Evolutionary conservation across 148 eudicot genomes (phyloP), one percentile per base, ranked within the genome.

Genomic region (Spergularia bocconei): DNA sequence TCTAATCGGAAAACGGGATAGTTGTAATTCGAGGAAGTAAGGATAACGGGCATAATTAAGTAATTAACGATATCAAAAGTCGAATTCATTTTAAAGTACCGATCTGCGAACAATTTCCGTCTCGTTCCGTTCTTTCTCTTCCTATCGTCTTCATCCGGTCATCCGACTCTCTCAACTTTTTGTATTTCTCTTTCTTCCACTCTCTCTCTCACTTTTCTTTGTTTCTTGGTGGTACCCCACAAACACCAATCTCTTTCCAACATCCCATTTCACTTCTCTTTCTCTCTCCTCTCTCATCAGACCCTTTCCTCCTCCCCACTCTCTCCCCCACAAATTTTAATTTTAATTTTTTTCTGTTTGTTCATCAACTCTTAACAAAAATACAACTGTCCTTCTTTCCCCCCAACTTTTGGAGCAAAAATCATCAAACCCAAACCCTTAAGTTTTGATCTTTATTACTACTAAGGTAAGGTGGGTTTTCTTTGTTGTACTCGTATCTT

Each of bases 381-480:
- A 13, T 10, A 21, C 17, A 17, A 54, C 60, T 38, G 53, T 72
- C 33, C 67, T 78, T 74, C 60, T 70, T 29, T 29, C 36, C 36
- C 36, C 36, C 36, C 36, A 74, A 54, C 70, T 51, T 79, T 56
- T 77, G n/a, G 70, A 81, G 84, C 83, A 69, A 79, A 38, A 59
- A 84, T 20, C n/a, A 47, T 1, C 36, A 29, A 29, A 29, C 36
- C 36, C 36, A 29, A 79, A 79, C 83, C 86, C 80, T 74, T 84
- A 84, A 85, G 83, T 78, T 81, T 62, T 71, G 73, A 82, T 85
- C 89, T 86, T 88, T 89, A 77, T 61, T 57, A 73, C 78, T 57
- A 73, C 77, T 53, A 82, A 68, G 41, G 74, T 67, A 77, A 73
- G 84, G 81, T 79, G 82, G 70, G 69, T 63, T 74, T 79, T 67